Percentiles rank a stretch among this genome's conserved stretches.
phyloP scores from a whole-genome alignment of 176 grass and related monocot genomes.

The Avena insularis region DNA sequence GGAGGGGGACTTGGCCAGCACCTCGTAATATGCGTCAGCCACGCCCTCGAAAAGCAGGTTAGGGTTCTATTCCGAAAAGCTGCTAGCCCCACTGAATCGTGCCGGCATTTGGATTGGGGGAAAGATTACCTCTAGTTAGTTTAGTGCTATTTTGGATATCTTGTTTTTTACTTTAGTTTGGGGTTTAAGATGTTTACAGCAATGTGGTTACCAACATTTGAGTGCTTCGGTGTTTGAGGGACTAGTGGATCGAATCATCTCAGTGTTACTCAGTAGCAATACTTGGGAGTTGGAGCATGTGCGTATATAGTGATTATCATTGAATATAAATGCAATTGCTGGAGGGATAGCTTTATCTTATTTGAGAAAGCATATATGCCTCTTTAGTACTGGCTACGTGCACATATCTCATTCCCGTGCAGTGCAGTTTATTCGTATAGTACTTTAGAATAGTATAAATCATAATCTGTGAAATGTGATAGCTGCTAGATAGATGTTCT shows the following conservation, averaged over 20 bases:
- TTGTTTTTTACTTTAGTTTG: too few species aligned
- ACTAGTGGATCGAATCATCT: not conserved
- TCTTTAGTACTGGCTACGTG: not conserved
- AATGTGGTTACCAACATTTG: too few species aligned
- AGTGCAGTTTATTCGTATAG: too few species aligned
- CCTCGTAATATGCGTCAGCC: constrained; percentile 69
- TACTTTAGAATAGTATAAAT: too few species aligned
- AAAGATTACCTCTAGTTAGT: not conserved
- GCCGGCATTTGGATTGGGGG: not conserved
- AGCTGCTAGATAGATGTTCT: too few species aligned
- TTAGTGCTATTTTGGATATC: not conserved
- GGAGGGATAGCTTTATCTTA: too few species aligned
- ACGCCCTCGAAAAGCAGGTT: constrained; percentile 77
- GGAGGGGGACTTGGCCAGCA: constrained; percentile 63
- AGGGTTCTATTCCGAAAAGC: constrained; percentile 15
- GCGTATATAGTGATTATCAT: too few species aligned
- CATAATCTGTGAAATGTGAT: too few species aligned
- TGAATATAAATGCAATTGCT: too few species aligned
- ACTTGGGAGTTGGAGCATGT: not conserved
- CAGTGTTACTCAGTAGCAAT: not conserved
- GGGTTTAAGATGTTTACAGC: too few species aligned
- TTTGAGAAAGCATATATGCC: not conserved
- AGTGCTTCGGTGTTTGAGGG: not conserved
- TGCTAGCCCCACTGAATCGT: not conserved
- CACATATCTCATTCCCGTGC: not conserved